A percentile compares a stretch with the other conserved stretches of the same genome.
Evolutionary conservation across 2,329 filamentous ascomycete genomes (phyloP).

Genomic region (Ascochyta koolunga): DNA sequence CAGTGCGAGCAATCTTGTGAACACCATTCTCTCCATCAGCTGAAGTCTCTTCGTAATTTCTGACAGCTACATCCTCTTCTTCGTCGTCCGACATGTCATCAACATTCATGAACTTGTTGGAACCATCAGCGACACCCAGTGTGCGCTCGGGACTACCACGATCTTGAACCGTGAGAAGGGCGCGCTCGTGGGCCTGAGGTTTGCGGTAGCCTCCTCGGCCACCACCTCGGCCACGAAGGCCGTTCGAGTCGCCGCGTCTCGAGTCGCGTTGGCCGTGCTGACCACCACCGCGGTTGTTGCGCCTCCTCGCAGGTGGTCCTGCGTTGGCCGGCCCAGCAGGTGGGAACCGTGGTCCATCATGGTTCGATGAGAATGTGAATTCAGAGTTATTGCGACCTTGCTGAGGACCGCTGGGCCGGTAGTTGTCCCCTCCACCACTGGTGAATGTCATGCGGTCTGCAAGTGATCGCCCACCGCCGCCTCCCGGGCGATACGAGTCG

Average conservation of each 20-base stretch:
- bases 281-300: slow-evolving; percentile 24
- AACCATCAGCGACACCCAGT: slow-evolving; percentile 50
- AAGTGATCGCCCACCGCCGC: slow-evolving; percentile 26
- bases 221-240: slow-evolving; percentile 15
- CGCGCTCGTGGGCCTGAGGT: slow-evolving; percentile 51
- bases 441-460: slow-evolving; percentile 40
- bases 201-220: slow-evolving; percentile 29
- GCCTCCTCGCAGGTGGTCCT: slow-evolving; percentile 23
- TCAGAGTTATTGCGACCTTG: slow-evolving; percentile 27
- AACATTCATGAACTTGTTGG: slow-evolving; percentile 49
- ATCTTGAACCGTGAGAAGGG: slow-evolving; percentile 51
- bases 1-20: slow-evolving; percentile 33
- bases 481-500: slow-evolving; percentile 37
- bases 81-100: slow-evolving; percentile 51
- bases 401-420: slow-evolving; percentile 30
- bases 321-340: slow-evolving; percentile 30
- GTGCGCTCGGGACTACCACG: slow-evolving; percentile 53
- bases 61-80: slow-evolving; percentile 41
- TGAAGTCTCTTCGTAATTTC: slow-evolving; percentile 29
- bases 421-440: slow-evolving; percentile 34
- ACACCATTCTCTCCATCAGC: slow-evolving; percentile 25
- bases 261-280: slow-evolving; percentile 18
- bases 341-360: slow-evolving; percentile 38
- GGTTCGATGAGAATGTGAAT: slow-evolving; percentile 44
- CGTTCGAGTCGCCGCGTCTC: slow-evolving; percentile 29